Percentiles rank a stretch among this genome's conserved stretches.
phyloP scores from a whole-genome alignment of 768 basidiomycete species.

The Leccinum incarnatum region DNA sequence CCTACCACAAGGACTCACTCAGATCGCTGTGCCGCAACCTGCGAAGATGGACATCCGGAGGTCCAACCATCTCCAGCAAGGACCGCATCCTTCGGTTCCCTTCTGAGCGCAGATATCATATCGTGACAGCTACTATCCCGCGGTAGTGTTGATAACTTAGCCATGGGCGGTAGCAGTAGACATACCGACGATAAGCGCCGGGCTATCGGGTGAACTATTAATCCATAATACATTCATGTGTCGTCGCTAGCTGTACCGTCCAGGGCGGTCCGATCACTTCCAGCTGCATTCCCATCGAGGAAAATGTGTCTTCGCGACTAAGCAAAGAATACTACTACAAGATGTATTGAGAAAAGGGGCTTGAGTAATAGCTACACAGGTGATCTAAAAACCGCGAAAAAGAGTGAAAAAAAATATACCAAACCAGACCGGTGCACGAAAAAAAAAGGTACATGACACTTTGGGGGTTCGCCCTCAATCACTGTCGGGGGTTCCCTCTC shows the following conservation, averaged over 20 bases:
- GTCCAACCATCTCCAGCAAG: slow-evolving; percentile 31
- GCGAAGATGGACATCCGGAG: neutral
- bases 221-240: neutral
- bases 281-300: neutral
- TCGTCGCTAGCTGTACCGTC: neutral
- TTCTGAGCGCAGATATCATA: slow-evolving; percentile 27
- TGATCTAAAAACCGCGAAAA: neutral
- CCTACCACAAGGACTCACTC: slow-evolving; percentile 38
- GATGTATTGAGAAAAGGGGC: neutral
- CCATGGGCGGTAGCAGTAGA: slow-evolving; percentile 8
- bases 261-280: neutral
- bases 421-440: neutral
- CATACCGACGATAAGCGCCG: slow-evolving; percentile 20
- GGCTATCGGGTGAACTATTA: slow-evolving; percentile 25
- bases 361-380: slow-evolving; percentile 19
- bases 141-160: slow-evolving; percentile 2
- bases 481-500: slow-evolving; percentile 29
- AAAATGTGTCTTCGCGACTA: neutral
- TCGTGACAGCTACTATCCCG: slow-evolving; percentile 19
- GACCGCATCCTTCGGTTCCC: slow-evolving; percentile 30
- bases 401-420: neutral
- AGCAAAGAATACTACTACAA: slow-evolving; percentile 8
- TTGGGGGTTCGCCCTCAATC: slow-evolving; percentile 15
- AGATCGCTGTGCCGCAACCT: slow-evolving; percentile 24
- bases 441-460: neutral